phyloP scores from a whole-genome alignment of 306 rosid species.

The Spatholobus suberectus region DNA sequence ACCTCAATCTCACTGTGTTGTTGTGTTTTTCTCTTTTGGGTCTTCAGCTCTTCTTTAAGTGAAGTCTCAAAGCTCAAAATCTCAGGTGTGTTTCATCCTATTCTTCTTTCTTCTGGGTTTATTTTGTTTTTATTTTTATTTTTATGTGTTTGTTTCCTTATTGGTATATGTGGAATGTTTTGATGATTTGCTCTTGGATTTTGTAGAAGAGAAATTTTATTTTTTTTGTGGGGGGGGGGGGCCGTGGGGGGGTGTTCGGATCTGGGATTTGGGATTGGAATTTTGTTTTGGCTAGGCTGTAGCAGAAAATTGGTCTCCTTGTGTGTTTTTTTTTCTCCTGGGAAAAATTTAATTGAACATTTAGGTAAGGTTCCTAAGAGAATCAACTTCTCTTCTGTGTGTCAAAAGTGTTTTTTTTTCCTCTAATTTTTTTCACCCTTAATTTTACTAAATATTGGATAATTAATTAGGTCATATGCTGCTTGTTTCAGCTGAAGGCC shows the following conservation, averaged over 20 bases:
- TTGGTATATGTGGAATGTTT: slow-evolving; percentile 3
- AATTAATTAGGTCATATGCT: background rate
- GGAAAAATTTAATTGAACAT: background rate
- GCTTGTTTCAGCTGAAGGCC: background rate
- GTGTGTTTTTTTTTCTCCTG: background rate
- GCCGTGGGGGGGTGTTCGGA: background rate
- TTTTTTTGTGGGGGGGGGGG: background rate
- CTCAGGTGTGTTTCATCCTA: slow-evolving; percentile 35
- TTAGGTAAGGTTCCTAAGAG: slow-evolving; percentile 13
- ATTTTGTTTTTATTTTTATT: background rate
- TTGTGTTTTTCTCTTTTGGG: background rate
- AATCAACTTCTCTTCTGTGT: background rate
- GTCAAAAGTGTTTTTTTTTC: background rate
- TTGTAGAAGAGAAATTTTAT: background rate
- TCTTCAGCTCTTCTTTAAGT: background rate
- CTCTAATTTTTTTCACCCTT: background rate
- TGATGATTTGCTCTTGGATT: background rate
- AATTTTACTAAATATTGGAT: background rate
- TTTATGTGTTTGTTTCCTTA: background rate
- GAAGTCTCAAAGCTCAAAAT: slow-evolving; percentile 8
- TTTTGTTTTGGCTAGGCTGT: background rate
- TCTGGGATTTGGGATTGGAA: slow-evolving; percentile 12
- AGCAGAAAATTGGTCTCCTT: background rate
- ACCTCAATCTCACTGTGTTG: background rate
- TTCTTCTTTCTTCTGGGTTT: background rate